These are phyloP conservation scores for Xylariaceae sp. DNA, from an alignment of 2,329 filamentous ascomycete genomes.

Conservation along the genomic window DNA sequence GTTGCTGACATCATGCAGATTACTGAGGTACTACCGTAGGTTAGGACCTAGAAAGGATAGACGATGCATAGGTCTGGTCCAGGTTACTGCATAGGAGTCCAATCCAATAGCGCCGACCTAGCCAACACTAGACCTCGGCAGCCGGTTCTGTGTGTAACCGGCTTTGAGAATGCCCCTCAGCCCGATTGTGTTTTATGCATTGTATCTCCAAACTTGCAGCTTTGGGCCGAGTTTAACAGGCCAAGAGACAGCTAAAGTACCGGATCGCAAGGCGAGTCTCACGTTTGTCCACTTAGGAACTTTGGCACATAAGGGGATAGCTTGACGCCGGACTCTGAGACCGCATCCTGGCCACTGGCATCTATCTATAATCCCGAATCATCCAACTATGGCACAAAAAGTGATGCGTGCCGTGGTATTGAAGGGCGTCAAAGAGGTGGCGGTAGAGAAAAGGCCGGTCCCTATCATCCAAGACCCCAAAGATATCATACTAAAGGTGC, in stretches of 20 bases:
- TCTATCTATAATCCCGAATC: not conserved
- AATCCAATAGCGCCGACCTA: not conserved
- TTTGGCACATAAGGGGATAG: not conserved
- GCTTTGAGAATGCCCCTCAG: not conserved
- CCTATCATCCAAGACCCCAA: slow-evolving; percentile 11
- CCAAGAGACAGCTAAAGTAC: not conserved
- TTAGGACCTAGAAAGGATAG: no score
- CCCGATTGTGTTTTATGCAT: slow-evolving; percentile 1
- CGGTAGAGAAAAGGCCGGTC: slow-evolving; percentile 11
- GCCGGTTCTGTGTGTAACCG: not conserved
- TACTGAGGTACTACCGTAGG: no score
- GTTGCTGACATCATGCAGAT: no score
- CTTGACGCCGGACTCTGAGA: not conserved
- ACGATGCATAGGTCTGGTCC: no score
- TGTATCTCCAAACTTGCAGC: not conserved
- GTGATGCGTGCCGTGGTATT: slow-evolving; percentile 18
- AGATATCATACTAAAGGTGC: slow-evolving; percentile 15
- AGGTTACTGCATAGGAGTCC: not conserved
- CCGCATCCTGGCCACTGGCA: not conserved
- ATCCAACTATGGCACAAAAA: slow-evolving; percentile 5
- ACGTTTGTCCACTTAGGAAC: not conserved
- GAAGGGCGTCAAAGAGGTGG: slow-evolving; percentile 10
- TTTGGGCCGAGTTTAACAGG: not conserved
- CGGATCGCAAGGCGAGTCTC: not conserved
- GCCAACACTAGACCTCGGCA: slow-evolving; percentile 5